Conservation (phyloP, 441 rosid genomes). For the Geranium incanum region DNA sequence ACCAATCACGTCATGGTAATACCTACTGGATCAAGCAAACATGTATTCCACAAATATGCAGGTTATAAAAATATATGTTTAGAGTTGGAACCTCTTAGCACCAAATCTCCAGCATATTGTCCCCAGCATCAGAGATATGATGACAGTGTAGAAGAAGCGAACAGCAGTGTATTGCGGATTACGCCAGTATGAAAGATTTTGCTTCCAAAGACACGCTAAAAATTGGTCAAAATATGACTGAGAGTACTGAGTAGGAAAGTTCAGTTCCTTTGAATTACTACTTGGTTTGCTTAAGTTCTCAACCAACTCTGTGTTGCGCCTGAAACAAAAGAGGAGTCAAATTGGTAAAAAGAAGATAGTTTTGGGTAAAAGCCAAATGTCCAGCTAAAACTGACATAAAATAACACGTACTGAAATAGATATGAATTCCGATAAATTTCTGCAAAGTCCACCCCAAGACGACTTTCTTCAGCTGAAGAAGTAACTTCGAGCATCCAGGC, state of each 20-base stretch:
- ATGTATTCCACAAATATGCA: not conserved
- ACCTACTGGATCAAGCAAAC: not conserved
- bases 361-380: not conserved
- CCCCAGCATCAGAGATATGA: not conserved
- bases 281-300: constrained; percentile 46
- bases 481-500: constrained; percentile 88
- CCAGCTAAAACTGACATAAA: not conserved
- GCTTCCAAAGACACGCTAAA: constrained; percentile 9
- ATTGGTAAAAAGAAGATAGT: not conserved
- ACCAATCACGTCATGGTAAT: not conserved
- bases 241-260: constrained; percentile 37
- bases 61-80: no score
- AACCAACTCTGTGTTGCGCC: constrained; percentile 68
- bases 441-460: constrained; percentile 53
- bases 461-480: constrained; percentile 43
- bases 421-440: constrained; percentile 54
- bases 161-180: constrained; percentile 6
- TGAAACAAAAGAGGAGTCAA: constrained; percentile 21
- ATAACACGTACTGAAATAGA: constrained; percentile 38
- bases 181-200: constrained; percentile 5
- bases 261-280: constrained; percentile 51
- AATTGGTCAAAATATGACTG: constrained; percentile 5
- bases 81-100: constrained; percentile 3
- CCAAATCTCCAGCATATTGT: constrained; percentile 10
- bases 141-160: constrained; percentile 11